Base-by-base conservation (phyloP, 352 stramenopile species). In the Phytophthora kernoviae region DNA sequence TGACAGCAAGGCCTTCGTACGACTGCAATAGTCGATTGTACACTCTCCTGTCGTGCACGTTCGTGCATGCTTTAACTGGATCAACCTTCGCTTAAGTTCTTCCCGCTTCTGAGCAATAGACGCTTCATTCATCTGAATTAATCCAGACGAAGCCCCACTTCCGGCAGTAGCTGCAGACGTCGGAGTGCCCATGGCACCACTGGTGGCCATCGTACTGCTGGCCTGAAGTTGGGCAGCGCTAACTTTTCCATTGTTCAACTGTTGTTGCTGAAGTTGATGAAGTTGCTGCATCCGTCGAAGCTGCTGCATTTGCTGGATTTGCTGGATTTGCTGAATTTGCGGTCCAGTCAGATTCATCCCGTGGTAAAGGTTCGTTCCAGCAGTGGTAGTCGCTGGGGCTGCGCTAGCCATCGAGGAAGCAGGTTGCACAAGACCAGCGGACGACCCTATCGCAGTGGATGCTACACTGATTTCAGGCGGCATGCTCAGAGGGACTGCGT, bases 291-390 rank as follows among this genome's bases (percentile, higher is more conserved):
- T 90, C 4, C 80, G 82, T 32, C 81, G 81, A 20, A 94, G 66
- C 26, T 94, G 85, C 57, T 94, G 86, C 49, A 96, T 91, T 62
- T 94, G 85, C 57, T 95, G 87, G 3, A 95, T 77, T 45, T 93
- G 86, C 54, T 94, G 85, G 17, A 94, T 87, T 52, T 94, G 85
- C 43, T 93, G 87, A 17, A 95, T 64, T 54, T 95, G 87, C 12
- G 84, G 67, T 5, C 69, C 75, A 5, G 81, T 91, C 41, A 93
- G 26, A 56, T 88, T 91, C 81, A 93, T 93, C 27, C 79, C 81
- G 20, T 88, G 76, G 33, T 93, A 93, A 64, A 90, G 68, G 22
- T 81, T 80, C 5, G 77, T 49, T 0, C 51, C 70, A n/a, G 72
- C 52, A 4, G 67, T 49, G 7, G 62, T 47, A 14, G 76, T 58